Evolutionary conservation across 2,329 filamentous ascomycete species (phyloP).

Genomic region (Parafenestella ontariensis): DNA sequence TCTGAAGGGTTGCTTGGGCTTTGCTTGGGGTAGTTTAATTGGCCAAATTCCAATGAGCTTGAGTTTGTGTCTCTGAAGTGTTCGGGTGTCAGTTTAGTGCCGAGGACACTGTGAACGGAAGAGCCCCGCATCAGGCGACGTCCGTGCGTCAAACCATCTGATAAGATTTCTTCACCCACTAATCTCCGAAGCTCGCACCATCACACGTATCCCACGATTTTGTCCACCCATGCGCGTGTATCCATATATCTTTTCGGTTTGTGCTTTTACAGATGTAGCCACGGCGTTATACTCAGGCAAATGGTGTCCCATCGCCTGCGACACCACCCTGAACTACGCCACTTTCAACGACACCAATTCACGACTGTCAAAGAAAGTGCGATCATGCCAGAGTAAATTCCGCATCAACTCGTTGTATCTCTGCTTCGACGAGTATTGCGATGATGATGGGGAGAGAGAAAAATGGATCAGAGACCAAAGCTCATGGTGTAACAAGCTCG

Average conservation of each 20-base stretch:
- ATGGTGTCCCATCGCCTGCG: slow-evolving; percentile 41
- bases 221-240: slow-evolving; percentile 26
- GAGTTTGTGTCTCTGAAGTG: background rate
- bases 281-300: slow-evolving; percentile 25
- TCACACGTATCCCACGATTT: slow-evolving; percentile 10
- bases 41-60: no score
- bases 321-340: slow-evolving; percentile 36
- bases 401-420: slow-evolving; percentile 38
- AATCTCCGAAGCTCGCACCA: slow-evolving; percentile 21
- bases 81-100: background rate
- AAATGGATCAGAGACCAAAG: slow-evolving; percentile 27
- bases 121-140: background rate
- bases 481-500: slow-evolving; percentile 29
- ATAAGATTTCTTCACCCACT: slow-evolving; percentile 29
- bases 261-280: slow-evolving; percentile 11
- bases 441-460: slow-evolving; percentile 14
- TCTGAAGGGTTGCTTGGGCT: background rate
- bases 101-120: background rate
- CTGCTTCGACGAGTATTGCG: slow-evolving; percentile 37
- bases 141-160: slow-evolving; percentile 22
- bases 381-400: slow-evolving; percentile 34
- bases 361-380: slow-evolving; percentile 33
- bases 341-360: slow-evolving; percentile 43
- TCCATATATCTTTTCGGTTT: slow-evolving; percentile 10
- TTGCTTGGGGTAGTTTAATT: no score